phyloP scores from a whole-genome alignment of 2,329 filamentous ascomycete species.

The Cercospora berteroae region DNA sequence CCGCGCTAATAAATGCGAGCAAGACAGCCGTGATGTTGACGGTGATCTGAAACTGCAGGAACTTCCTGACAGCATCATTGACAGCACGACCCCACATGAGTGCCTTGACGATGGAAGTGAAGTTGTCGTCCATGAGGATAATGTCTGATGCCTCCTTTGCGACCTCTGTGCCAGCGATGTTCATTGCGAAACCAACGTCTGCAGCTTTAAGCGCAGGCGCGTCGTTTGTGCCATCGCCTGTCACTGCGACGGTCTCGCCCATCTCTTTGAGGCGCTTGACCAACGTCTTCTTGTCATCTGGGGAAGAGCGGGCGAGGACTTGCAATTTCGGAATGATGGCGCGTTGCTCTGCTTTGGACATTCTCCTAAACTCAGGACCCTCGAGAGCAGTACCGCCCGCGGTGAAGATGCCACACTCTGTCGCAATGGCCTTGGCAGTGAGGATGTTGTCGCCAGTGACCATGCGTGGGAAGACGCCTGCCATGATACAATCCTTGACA shows the following conservation, averaged over 20 bases:
- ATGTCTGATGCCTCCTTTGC: conserved; percentile 62
- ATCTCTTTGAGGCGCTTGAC: conserved; percentile 64
- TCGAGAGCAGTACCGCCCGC: conserved; percentile 46
- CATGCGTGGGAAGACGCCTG: conserved; percentile 71
- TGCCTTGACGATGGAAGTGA: conserved; percentile 61
- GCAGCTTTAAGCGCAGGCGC: conserved; percentile 64
- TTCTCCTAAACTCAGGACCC: conserved; percentile 46
- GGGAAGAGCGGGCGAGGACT: conserved; percentile 66
- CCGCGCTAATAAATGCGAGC: conserved; percentile 83
- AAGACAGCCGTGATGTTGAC: conserved; percentile 91
- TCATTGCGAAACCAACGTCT: conserved; percentile 68
- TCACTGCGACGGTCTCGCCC: conserved; percentile 65
- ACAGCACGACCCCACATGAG: conserved; percentile 62
- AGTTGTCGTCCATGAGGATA: conserved; percentile 63
- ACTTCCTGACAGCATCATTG: conserved; percentile 56
- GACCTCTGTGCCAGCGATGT: conserved; percentile 64
- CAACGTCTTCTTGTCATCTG: conserved; percentile 66
- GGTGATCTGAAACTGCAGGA: conserved; percentile 69
- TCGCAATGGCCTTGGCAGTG: conserved; percentile 71
- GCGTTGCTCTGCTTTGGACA: conserved; percentile 49
- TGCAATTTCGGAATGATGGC: conserved; percentile 61
- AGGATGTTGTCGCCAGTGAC: conserved; percentile 71
- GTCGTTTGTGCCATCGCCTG: conserved; percentile 66
- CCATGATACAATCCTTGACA: conserved; percentile 64
- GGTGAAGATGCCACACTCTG: conserved; percentile 66